Evolutionary conservation across 192 early-diverging fungal genomes (phyloP), one percentile per base, ranked within the genome.

Genomic region (Dissophora ornata): DNA sequence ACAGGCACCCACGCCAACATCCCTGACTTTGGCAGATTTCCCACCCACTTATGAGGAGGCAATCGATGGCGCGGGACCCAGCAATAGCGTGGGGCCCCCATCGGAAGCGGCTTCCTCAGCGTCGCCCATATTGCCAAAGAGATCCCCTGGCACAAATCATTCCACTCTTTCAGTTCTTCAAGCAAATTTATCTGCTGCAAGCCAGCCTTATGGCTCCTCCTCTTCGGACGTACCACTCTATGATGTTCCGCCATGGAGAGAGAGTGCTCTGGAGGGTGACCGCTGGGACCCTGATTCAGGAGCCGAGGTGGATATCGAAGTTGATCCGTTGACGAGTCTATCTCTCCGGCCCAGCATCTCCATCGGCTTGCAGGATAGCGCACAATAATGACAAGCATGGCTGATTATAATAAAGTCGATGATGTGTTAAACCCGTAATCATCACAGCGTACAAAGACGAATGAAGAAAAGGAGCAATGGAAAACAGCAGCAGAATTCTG

Each of bases 11-110:
- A 22, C 32, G n/a, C 18, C 34, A 29, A n/a, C 57, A 5, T 4
- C 48, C 3, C 12, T 24, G 19, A 10, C 30, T 25, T 32, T 29
- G 15, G 21, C 57, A 42, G 69, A 71, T 33, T 71, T 71, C 22
- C 69, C 69, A 11, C 69, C 69, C 1, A 71, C 69, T 1, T 71
- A 71, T 19, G 69, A 71, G 41, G 69, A 71, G 19, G 69, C 69
- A 8, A 13, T 71, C 10, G 69, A 71, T 33, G 9, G 26, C 7
- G 25, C 42, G 5, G 58, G 49, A 2, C 26, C 53, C 16, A 50
- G 44, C 38, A 69, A 15, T 13, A 38, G 36, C 36, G 13, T 38
- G 36, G 6, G 7, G 6, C 13, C 36, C 13, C 13, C 36, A 9
- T 38, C 32, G 12, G 3, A 12, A 30, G 13, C 16, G 16, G 16